Base-by-base conservation (phyloP, 805 yeast genomes). In the Yarrowia bubula region DNA sequence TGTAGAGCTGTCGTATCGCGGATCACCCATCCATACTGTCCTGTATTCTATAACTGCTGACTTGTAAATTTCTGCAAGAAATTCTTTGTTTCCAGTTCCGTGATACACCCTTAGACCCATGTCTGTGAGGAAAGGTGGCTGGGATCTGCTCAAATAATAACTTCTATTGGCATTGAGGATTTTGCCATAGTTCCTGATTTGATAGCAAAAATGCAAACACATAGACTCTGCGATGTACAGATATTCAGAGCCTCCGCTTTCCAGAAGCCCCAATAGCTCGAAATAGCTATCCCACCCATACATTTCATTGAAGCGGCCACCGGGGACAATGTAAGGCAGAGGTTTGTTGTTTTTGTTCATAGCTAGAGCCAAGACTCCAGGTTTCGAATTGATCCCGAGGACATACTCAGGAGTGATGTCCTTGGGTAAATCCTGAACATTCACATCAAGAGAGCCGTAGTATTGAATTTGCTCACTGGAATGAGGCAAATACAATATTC, bases 281-380 rank as follows among this genome's bases (percentile, higher is more conserved):
- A 95, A 89, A 73, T 95, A 93, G 1, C 97, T 91, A 75, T 93
- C 99, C 99, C 99, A 93, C 14, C 98, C 99, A 72, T 95, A 93
- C 66, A 92, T 82, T 77, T 93, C 99, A 77, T 95, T 95, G 77
- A 93, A 93, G 68, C 99, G 80, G 22, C 99, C 98, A 15, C 99
- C 99, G 0, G 99, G 99, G 28, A 93, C 98, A 15, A 90, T 89
- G 75, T 93, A 93, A 0, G 96, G 97, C 53, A 88, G 70, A 15
- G 88, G 85, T 69, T 86, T 85, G 47, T 75, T 72, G 28, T 74
- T 78, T 55, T 77, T 82, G 67, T 81, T 81, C 80, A 89, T 83
- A 0, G 93, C 96, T 43, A 93, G 79, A 0, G 96, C 89, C 67
- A 93, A 80, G 63, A 93, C 79, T 0, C 99, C 99, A 0, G 98